Evolutionary conservation across 1,139 yeast species (phyloP).

Genomic region (Blastobotrys serpentis): DNA sequence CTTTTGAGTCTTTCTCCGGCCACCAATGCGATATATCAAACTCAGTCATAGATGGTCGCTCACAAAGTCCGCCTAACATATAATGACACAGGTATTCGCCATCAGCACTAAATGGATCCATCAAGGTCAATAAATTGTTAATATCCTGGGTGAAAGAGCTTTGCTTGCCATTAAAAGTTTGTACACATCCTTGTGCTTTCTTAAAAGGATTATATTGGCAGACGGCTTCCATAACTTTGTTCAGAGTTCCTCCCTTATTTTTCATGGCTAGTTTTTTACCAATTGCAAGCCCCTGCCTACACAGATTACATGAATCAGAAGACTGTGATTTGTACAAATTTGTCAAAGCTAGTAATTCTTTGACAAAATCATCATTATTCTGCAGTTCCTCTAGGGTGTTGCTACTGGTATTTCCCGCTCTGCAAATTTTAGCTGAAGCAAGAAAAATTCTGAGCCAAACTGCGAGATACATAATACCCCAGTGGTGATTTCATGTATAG

Average conservation of each 20-base stretch:
- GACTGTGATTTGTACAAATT: slow-evolving; percentile 9
- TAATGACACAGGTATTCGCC: slow-evolving; percentile 52
- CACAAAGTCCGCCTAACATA: slow-evolving; percentile 42
- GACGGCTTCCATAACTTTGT: not conserved
- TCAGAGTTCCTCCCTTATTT: not conserved
- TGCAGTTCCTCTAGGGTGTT: not conserved
- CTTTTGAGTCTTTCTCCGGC: slow-evolving; percentile 41
- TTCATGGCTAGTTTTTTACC: slow-evolving; percentile 20
- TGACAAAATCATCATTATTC: not conserved
- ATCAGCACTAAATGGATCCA: slow-evolving; percentile 43
- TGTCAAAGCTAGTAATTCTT: not conserved
- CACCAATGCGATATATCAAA: slow-evolving; percentile 45
- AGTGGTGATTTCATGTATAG: too few species aligned
- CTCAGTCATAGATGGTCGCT: slow-evolving; percentile 44
- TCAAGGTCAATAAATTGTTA: slow-evolving; percentile 46
- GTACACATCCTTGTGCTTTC: not conserved
- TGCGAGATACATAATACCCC: too few species aligned
- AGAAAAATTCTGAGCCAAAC: too few species aligned
- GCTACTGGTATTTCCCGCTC: not conserved
- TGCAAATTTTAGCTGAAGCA: not conserved
- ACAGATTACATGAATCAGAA: slow-evolving; percentile 18
- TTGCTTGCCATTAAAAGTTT: not conserved
- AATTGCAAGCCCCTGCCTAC: slow-evolving; percentile 20
- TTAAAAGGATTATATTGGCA: slow-evolving; percentile 2
- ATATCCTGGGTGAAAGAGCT: slow-evolving; percentile 37